A percentile compares a stretch with the other conserved stretches of the same genome.
These are phyloP conservation scores for Aphanocladium album DNA, from an alignment of 2,329 filamentous ascomycete species.

Conservation along the genomic window DNA sequence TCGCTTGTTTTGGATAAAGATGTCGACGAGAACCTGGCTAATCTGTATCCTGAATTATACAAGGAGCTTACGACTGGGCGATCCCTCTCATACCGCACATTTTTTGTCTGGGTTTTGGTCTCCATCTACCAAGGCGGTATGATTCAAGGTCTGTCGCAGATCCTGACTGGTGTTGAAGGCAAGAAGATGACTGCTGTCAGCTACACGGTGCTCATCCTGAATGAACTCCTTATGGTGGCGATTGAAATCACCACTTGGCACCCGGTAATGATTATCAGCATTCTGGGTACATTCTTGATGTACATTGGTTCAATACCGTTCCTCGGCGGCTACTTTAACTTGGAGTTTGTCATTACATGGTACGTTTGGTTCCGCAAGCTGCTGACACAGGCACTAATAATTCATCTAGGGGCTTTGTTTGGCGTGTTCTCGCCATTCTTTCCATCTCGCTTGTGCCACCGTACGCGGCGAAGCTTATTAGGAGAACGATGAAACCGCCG, in stretches of 20 bases:
- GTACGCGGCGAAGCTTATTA: constrained; percentile 79
- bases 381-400: constrained; percentile 16
- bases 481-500: constrained; percentile 80
- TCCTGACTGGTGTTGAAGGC: constrained; percentile 74
- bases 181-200: constrained; percentile 80
- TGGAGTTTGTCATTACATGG: constrained; percentile 69
- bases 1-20: constrained; percentile 92
- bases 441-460: constrained; percentile 80
- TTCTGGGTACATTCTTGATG: constrained; percentile 76
- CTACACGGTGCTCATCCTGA: constrained; percentile 87
- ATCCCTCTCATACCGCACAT: constrained; percentile 84
- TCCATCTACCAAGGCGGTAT: constrained; percentile 93
- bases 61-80: constrained; percentile 90
- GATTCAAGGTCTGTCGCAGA: constrained; percentile 89
- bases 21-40: constrained; percentile 88
- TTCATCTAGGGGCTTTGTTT: constrained; percentile 68
- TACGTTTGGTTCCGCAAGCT: constrained; percentile 32
- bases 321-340: constrained; percentile 82
- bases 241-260: constrained; percentile 98
- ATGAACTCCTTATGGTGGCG: constrained; percentile 95
- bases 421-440: constrained; percentile 77
- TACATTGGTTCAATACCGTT: constrained; percentile 83
- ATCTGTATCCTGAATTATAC: constrained; percentile 94
- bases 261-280: constrained; percentile 78
- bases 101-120: constrained; percentile 94